Evolutionary conservation across 805 yeast genomes (phyloP).

Genomic region (Yamadazyma laniorum): DNA sequence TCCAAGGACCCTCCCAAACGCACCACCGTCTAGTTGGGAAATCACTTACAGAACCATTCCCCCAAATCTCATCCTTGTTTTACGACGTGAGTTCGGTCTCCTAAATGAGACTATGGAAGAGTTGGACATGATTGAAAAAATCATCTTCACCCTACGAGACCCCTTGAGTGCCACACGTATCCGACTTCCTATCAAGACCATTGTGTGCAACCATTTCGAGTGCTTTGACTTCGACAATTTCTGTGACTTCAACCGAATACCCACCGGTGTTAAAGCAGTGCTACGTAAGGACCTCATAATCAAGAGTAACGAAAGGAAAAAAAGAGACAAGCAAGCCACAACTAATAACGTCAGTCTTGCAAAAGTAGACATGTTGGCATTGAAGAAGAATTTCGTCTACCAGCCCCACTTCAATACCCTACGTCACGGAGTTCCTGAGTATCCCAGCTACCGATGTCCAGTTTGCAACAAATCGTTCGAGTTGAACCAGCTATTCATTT

Average conservation of each 20-base stretch:
- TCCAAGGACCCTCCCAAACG: too few species aligned
- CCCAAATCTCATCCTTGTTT: conserved; percentile 10
- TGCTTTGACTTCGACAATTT: conserved; percentile 45
- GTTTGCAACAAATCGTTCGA: conserved; percentile 36
- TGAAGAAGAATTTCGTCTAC: conserved; percentile 11
- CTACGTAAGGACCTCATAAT: conserved; percentile 27
- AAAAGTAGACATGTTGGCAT: conserved; percentile 1
- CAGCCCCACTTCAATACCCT: conserved; percentile 3
- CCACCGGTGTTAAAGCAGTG: conserved; percentile 22
- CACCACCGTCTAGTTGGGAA: background rate
- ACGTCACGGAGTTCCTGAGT: background rate
- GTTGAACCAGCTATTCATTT: conserved; percentile 32
- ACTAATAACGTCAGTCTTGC: background rate
- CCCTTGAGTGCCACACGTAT: conserved; percentile 41
- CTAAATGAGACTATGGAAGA: conserved; percentile 13
- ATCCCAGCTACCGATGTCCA: conserved; percentile 40
- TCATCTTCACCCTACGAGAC: conserved; percentile 38
- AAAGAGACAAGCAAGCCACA: conserved; percentile 5
- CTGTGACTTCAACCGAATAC: conserved; percentile 37
- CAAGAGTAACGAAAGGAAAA: conserved; percentile 13
- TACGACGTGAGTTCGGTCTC: conserved; percentile 14
- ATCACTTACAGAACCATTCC: conserved; percentile 13
- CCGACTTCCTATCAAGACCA: conserved; percentile 38
- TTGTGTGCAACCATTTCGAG: conserved; percentile 39
- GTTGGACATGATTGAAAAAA: conserved; percentile 32